Percentiles rank a stretch among this genome's conserved stretches.
phyloP scores from a whole-genome alignment of 2,329 filamentous ascomycete species.

The Fusarium bactridioides region DNA sequence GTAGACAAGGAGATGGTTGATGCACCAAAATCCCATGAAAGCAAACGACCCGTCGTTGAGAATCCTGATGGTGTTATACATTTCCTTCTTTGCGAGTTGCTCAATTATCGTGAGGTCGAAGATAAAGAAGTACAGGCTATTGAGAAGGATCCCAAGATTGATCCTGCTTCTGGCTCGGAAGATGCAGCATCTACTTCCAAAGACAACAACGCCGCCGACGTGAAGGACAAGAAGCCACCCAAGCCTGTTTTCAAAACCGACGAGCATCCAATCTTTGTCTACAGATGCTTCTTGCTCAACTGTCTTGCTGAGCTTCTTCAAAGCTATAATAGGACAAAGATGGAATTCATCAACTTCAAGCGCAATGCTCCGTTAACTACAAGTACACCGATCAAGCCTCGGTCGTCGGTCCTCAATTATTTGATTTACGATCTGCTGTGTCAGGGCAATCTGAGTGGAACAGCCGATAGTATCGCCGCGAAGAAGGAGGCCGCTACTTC shows the following conservation, averaged over 20 bases:
- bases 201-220: slow-evolving; percentile 46
- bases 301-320: slow-evolving; percentile 89
- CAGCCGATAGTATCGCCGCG: slow-evolving; percentile 75
- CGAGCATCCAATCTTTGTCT: slow-evolving; percentile 95
- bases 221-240: slow-evolving; percentile 67
- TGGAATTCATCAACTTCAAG: slow-evolving; percentile 99
- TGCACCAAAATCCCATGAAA: slow-evolving; percentile 70
- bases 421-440: slow-evolving; percentile 81
- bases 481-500: slow-evolving; percentile 91
- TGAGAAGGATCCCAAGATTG: slow-evolving; percentile 53
- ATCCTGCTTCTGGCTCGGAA: slow-evolving; percentile 43
- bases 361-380: slow-evolving; percentile 85
- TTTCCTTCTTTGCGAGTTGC: slow-evolving; percentile 89
- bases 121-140: slow-evolving; percentile 71
- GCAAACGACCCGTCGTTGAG: slow-evolving; percentile 85
- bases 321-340: slow-evolving; percentile 93
- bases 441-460: slow-evolving; percentile 67
- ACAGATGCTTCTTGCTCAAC: slow-evolving; percentile 92
- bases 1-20: slow-evolving; percentile 69
- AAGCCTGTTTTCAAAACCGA: slow-evolving; percentile 88
- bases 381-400: slow-evolving; percentile 90
- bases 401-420: slow-evolving; percentile 92
- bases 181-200: slow-evolving; percentile 44
- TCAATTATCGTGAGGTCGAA: slow-evolving; percentile 91
- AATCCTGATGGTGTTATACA: slow-evolving; percentile 95